Evolutionary conservation across 306 rosid genomes (phyloP), one percentile per base, ranked within the genome.

Genomic region (Herpetospermum pedunculosum): DNA sequence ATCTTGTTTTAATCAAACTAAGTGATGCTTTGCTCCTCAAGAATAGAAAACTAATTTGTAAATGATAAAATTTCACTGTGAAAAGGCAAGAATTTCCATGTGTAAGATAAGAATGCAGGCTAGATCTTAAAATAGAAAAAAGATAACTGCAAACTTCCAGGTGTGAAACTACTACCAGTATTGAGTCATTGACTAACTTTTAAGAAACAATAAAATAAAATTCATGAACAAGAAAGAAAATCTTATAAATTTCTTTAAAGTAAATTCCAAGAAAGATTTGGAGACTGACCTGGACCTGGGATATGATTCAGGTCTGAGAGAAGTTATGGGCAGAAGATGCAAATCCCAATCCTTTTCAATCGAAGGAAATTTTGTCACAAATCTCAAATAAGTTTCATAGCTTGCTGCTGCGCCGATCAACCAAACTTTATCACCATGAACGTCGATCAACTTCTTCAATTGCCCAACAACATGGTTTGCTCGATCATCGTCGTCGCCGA

Each of bases 291-390:
- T 92, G 6, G 99, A 91, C 70, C 83, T 88, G 15, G 89, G 96
- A 79, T 77, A 87, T 14, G 96, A 79, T 82, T 89, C 88, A 43
- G 92, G 75, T 57, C 77, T 84, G 49, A 87, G 78, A 81, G 90
- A 91, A n/a, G 96, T 91, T 46, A 95, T 95, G 1, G 96, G 99
- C 5, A 91, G 83, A 83, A 88, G 95, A 77, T 89, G 96, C 81
- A 95, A 79, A 73, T 89, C 90, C 97, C 91, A 92, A 4, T 95
- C 96, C 79, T 86, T 95, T 73, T 91, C 99, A 0, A 91, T 60
- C n/a, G 82, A 81, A 23, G 96, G 88, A 81, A 87, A 95, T 78
- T 69, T 83, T 5, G 77, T 84, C 59, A 89, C 70, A 67, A 95
- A 89, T 59, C 88, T 89, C 87, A 89, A 78, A 76, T 91, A 95